Evolutionary conservation across 1,284 basidiomycete species (phyloP).

Genomic region (Afroboletus lepidellus): DNA sequence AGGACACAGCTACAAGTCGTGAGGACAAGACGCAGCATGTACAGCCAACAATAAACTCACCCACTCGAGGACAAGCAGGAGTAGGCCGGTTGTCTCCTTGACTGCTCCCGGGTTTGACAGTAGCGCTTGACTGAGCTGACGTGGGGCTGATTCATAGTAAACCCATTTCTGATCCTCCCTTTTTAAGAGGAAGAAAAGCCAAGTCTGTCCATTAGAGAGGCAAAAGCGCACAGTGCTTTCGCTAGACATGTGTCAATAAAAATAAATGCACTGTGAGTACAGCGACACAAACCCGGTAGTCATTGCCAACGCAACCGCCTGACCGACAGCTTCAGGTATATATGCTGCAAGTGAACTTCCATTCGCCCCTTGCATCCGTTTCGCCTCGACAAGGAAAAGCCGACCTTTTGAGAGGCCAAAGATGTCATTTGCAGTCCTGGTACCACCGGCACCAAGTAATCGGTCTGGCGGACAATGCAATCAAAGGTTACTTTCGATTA

Average conservation of each 20-base stretch:
- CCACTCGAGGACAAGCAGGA: not conserved
- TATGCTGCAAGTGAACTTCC: not conserved
- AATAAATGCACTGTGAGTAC: not conserved
- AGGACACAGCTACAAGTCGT: too few relatives aligned
- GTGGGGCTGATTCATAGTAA: not conserved
- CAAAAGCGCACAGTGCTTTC: not conserved
- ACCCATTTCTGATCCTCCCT: not conserved
- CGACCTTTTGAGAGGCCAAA: not conserved
- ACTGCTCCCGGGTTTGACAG: not conserved
- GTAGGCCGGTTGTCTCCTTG: too few relatives aligned
- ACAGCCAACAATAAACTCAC: not conserved
- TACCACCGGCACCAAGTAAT: not conserved
- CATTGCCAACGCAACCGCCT: not conserved
- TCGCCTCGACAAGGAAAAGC: not conserved
- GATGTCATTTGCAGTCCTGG: too few relatives aligned
- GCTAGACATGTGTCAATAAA: not conserved
- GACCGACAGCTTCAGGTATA: not conserved
- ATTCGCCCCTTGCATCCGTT: not conserved
- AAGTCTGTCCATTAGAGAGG: not conserved
- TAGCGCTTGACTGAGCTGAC: not conserved
- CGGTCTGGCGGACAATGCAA: not conserved
- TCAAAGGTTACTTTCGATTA: not conserved
- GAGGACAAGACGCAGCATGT: too few relatives aligned
- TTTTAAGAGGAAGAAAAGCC: not conserved
- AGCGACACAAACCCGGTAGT: not conserved